A percentile compares a stretch with the other conserved stretches of the same genome.
Conservation (phyloP, 768 basidiomycete genomes). For the Panaeolus cyanescens region DNA sequence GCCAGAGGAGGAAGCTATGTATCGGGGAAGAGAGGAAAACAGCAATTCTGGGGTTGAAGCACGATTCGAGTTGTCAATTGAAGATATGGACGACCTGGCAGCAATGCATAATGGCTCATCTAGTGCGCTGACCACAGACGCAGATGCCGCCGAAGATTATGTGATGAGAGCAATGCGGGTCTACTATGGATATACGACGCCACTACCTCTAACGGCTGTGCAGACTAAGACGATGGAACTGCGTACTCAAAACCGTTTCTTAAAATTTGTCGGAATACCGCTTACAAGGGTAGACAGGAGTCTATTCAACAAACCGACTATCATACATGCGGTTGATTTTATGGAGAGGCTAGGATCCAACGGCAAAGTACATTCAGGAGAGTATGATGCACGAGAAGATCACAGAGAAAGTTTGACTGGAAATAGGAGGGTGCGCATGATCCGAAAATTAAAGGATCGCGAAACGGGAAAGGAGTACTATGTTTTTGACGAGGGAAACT, state of each 20-base stretch:
- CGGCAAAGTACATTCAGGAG: neutral
- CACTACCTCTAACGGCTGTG: neutral
- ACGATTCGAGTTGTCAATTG: neutral
- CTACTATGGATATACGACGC: conserved; percentile 9
- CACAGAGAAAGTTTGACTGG: neutral
- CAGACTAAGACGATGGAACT: neutral
- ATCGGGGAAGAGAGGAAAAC: neutral
- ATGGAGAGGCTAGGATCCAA: neutral
- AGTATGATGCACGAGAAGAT: neutral
- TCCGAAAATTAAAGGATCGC: neutral
- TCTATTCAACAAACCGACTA: neutral
- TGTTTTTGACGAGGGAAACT: no score
- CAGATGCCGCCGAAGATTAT: neutral
- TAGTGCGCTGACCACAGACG: neutral
- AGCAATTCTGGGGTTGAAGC: no score
- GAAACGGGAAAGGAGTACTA: neutral
- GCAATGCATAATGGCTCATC: neutral
- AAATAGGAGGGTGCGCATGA: neutral
- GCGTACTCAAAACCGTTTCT: neutral
- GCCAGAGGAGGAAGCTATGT: neutral
- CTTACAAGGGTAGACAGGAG: neutral
- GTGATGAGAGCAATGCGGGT: neutral
- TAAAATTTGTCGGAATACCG: neutral
- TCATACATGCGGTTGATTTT: neutral
- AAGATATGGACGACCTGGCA: neutral